Evolutionary conservation across 495 filamentous ascomycete genomes (phyloP).

Genomic region (Penicillium diatomitis): DNA sequence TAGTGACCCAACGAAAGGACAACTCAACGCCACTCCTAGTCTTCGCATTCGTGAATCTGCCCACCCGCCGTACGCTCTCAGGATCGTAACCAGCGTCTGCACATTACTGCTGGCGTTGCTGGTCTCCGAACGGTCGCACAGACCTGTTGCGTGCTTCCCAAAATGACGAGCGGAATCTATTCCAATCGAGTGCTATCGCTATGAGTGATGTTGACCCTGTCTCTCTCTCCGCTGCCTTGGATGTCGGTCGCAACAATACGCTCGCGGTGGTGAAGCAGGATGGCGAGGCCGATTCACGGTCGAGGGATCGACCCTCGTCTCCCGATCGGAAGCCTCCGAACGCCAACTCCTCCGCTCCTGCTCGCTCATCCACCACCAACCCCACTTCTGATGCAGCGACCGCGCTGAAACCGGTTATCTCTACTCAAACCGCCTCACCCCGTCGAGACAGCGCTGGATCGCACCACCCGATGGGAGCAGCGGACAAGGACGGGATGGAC

Average conservation of each 20-base stretch:
- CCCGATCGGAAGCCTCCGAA: conserved; percentile 9
- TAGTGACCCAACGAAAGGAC: too few relatives aligned
- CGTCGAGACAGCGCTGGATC: conserved; percentile 14
- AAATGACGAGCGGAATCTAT: conserved; percentile 41
- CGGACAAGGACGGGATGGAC: conserved; percentile 23
- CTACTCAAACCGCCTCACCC: conserved; percentile 4
- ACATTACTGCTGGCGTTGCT: conserved; percentile 32
- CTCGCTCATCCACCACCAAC: neutral
- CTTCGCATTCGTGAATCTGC: too few relatives aligned
- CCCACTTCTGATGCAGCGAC: neutral
- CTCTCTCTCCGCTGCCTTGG: conserved; percentile 36
- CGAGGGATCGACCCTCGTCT: conserved; percentile 16
- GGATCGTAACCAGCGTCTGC: conserved; percentile 28
- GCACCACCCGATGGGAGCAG: conserved; percentile 12
- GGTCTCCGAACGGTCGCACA: conserved; percentile 17
- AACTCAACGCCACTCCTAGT: too few relatives aligned
- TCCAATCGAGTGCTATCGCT: conserved; percentile 39
- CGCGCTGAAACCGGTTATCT: neutral
- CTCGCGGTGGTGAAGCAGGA: conserved; percentile 29
- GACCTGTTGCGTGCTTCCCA: conserved; percentile 34
- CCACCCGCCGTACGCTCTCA: conserved; percentile 6
- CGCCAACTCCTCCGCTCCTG: neutral
- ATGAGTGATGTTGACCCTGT: conserved; percentile 44
- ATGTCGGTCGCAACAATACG: conserved; percentile 28
- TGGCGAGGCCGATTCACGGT: neutral